Percentiles rank a stretch among this genome's conserved stretches.
These are phyloP conservation scores for Phytophthora fragariae DNA, from an alignment of 352 stramenopile genomes.

Conservation along the genomic window DNA sequence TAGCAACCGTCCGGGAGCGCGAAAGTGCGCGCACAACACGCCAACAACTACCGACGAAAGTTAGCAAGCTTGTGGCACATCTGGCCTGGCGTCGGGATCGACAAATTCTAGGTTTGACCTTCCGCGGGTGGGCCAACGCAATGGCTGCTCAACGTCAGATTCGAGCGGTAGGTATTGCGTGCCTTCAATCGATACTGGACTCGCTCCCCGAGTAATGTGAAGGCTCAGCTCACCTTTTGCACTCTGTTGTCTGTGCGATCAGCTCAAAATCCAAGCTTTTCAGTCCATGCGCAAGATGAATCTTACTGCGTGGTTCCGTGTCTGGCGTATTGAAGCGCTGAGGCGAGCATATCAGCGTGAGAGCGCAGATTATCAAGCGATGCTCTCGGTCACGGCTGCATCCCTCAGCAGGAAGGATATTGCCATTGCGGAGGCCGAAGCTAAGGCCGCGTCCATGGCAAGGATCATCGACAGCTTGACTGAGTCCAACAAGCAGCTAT, in stretches of 20 bases:
- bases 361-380: slow-evolving; percentile 83
- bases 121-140: slow-evolving; percentile 55
- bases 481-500: slow-evolving; percentile 74
- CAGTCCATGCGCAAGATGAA: slow-evolving; percentile 59
- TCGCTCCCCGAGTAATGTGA: not conserved
- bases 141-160: slow-evolving; percentile 53
- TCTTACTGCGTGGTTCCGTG: slow-evolving; percentile 67
- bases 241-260: not conserved
- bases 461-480: slow-evolving; percentile 85
- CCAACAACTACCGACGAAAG: slow-evolving; percentile 51
- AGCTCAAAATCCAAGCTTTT: slow-evolving; percentile 76
- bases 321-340: slow-evolving; percentile 78
- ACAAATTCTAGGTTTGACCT: slow-evolving; percentile 43
- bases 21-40: slow-evolving; percentile 52
- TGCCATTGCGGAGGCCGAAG: slow-evolving; percentile 65
- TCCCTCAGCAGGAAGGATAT: slow-evolving; percentile 84
- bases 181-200: not conserved
- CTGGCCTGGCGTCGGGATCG: slow-evolving; percentile 25
- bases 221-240: not conserved
- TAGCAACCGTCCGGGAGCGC: slow-evolving; percentile 61
- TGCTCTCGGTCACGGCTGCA: slow-evolving; percentile 77
- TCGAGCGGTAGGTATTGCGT: slow-evolving; percentile 42
- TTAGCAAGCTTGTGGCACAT: slow-evolving; percentile 48
- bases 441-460: slow-evolving; percentile 74
- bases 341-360: slow-evolving; percentile 77